Evolutionary conservation across 495 filamentous ascomycete species (phyloP).

Genomic region (Podospora tetraspora): DNA sequence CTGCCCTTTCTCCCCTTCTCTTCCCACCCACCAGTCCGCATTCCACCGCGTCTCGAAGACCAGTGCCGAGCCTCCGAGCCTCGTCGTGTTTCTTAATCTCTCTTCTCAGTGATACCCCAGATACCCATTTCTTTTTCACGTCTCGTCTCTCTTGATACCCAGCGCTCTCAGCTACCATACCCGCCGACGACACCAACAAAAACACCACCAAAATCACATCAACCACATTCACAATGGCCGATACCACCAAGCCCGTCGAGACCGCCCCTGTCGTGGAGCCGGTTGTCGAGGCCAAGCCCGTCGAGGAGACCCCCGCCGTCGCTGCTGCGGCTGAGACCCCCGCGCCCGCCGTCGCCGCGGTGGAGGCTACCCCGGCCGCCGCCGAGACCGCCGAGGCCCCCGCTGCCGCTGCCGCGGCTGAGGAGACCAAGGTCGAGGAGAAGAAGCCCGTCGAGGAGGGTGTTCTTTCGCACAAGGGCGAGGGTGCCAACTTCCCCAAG

Average conservation of each 20-base stretch:
- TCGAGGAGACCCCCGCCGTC: constrained; percentile 29
- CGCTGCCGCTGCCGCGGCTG: constrained; percentile 44
- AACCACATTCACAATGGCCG: constrained; percentile 41
- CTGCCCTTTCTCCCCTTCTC: constrained; percentile 32
- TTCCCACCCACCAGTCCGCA: constrained; percentile 12
- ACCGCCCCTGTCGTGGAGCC: constrained; percentile 42
- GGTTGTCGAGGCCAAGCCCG: constrained; percentile 40
- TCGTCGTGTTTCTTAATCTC: constrained; percentile 33
- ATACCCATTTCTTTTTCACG: constrained; percentile 36
- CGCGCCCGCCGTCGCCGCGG: constrained; percentile 31
- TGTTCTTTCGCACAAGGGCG: constrained; percentile 76
- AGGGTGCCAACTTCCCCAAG: constrained; percentile 76
- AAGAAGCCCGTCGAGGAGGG: constrained; percentile 71
- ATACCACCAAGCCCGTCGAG: constrained; percentile 42
- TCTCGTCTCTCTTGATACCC: constrained; percentile 40
- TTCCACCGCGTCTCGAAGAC: constrained; percentile 22
- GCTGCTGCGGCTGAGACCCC: constrained; percentile 27
- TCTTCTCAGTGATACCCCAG: constrained; percentile 46
- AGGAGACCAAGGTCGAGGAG: constrained; percentile 48
- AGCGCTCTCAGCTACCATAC: constrained; percentile 15
- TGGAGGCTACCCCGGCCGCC: constrained; percentile 40
- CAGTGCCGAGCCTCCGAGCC: constrained; percentile 26
- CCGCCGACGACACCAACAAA: constrained; percentile 28
- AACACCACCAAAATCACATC: constrained; percentile 35
- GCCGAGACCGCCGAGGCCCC: constrained; percentile 37